Evolutionary conservation across 306 rosid species (phyloP), one percentile per base, ranked within the genome.

Genomic region (Fagus sylvatica): DNA sequence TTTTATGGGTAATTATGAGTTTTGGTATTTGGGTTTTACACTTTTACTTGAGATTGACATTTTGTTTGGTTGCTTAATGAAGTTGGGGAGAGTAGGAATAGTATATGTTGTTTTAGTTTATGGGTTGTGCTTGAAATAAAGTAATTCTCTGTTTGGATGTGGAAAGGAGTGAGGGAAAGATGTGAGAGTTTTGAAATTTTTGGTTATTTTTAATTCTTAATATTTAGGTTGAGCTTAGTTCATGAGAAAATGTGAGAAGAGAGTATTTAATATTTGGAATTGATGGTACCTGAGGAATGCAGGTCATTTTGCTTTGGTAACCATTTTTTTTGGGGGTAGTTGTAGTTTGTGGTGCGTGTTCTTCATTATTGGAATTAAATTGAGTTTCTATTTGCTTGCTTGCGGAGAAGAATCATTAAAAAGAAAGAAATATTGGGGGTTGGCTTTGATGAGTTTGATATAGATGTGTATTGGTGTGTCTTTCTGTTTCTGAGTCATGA

Each of bases 221-320:
- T 13, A 75, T 59, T 32, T 77, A 34, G 48, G 65, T 13, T 41
- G 13, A 17, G n/a, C 37, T 71, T 76, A 51, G 34, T 64, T 66
- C 57, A 12, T 67, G 4, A 48, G 51, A 69, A 65, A 53, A 22
- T 53, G 12, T 17, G 51, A 37, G 43, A 7, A 9, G 37, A 40
- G 56, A 82, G 5, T 42, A 66, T 32, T 2, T 51, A 64, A 16
- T 74, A 57, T 10, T 17, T 30, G 41, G 74, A n/a, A 19, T 39
- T 17, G 7, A 15, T 8, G 39, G 16, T 19, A 17, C 39, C n/a
- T 17, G 60, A 48, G 32, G 7, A 17, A 43, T 11, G 64, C 2
- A 7, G 34, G 2, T 57, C 36, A 6, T 57, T 73, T n/a, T 5
- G 22, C 67, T 37, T 56, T 73, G 33, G 19, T 28, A 41, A 17